Evolutionary conservation across 169 alveolate genomes (phyloP).

Genomic region (Theileria parva): DNA sequence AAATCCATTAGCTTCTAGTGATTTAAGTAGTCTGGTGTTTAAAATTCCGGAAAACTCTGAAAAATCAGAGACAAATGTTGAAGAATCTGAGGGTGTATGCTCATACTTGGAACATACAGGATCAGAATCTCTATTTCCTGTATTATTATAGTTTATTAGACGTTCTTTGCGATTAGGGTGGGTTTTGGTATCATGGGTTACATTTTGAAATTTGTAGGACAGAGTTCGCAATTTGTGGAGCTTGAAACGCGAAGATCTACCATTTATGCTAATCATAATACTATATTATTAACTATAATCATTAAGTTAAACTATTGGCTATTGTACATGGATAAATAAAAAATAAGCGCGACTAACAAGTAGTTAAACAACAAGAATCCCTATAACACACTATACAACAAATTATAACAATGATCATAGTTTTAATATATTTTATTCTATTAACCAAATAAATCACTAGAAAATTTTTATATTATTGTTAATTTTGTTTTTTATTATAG

Average conservation of each 20-base stretch:
- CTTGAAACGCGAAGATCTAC: conserved; percentile 33
- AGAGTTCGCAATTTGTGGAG: conserved; percentile 13
- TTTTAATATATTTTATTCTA: not conserved
- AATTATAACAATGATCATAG: not conserved
- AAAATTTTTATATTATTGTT: not conserved
- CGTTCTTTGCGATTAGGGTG: not conserved
- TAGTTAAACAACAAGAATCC: not conserved
- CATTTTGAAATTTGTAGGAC: not conserved
- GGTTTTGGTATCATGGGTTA: not conserved
- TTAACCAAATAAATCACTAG: not conserved
- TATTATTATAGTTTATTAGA: not conserved
- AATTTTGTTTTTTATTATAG: not conserved
- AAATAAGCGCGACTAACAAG: not conserved
- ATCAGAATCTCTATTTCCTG: not conserved
- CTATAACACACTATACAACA: conserved; percentile 12
- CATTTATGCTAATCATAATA: conserved; percentile 4
- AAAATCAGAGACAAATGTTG: conserved; percentile 38
- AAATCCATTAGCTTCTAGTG: conserved; percentile 70
- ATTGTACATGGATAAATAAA: not conserved
- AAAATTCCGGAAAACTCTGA: conserved; percentile 16
- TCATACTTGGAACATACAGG: conserved; percentile 9
- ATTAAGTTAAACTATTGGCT: not conserved
- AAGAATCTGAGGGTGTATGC: conserved; percentile 33
- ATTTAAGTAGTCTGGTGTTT: conserved; percentile 41
- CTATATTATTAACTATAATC: not conserved